phyloP scores from a whole-genome alignment of 805 yeast genomes.

The Sungouiella blattae region DNA sequence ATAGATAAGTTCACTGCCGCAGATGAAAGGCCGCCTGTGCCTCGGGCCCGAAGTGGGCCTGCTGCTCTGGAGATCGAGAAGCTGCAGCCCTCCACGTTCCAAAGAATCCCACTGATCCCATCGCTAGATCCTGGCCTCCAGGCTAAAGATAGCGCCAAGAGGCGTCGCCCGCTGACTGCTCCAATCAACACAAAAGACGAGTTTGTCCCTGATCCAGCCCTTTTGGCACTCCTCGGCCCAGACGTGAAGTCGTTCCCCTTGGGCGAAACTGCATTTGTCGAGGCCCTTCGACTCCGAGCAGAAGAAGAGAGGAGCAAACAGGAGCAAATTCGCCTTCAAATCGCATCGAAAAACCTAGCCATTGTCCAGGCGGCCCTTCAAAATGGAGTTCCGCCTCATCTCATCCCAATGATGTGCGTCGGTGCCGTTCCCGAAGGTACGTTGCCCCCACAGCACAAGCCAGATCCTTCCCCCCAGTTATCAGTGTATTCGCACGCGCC shows the following conservation, averaged over 20 bases:
- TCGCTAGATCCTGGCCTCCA: no score
- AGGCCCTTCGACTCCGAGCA: conserved; percentile 55
- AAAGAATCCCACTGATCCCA: no score
- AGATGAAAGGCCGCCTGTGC: conserved; percentile 5
- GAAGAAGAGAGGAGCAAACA: conserved; percentile 85
- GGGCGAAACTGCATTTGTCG: conserved; percentile 54
- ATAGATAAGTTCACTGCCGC: conserved; percentile 26
- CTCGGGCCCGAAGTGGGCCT: conserved; percentile 1
- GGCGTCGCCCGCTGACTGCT: no score
- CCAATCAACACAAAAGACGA: no score
- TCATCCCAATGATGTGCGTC: conserved; percentile 60
- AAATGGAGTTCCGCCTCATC: conserved; percentile 59
- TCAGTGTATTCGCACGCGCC: no score
- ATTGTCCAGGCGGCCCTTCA: conserved; percentile 58
- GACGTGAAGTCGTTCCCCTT: conserved; percentile 50
- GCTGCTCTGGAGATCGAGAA: no score
- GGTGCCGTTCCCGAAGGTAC: conserved; percentile 11
- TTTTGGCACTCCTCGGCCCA: conserved; percentile 48
- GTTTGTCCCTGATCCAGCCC: conserved; percentile 19
- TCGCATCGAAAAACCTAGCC: conserved; percentile 55
- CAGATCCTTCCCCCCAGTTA: no score
- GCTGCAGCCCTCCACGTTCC: no score
- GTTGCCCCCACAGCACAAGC: background rate
- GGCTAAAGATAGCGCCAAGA: no score
- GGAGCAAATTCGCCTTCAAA: conserved; percentile 67